Evolutionary conservation across 768 basidiomycete genomes (phyloP), one percentile per base, ranked within the genome.

Genomic region (Russula virescens): DNA sequence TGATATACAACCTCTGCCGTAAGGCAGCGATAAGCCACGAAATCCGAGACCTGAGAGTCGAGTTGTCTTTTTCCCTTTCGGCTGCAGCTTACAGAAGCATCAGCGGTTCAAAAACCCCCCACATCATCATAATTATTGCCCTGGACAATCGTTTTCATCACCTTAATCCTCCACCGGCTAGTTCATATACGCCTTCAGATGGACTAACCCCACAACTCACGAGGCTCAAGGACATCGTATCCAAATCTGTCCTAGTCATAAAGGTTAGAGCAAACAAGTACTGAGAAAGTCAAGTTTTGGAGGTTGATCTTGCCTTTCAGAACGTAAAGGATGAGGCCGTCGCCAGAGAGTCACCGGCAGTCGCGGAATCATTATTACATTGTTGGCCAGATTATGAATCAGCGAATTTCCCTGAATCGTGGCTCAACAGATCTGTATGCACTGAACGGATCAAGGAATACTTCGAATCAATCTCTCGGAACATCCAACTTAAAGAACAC

Each of bases 1-100:
- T 6, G 16, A 53, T 62, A 5, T 62, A 62, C n/a, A 5, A 58
- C 16, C 50, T 62, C 50, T 62, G 55, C 43, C 50, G 43, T 9
- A 25, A 7, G 14, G 48, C 42, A 3, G 14, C 28, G 23, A 9
- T n/a, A n/a, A n/a, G n/a, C n/a, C n/a, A 14, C 5, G 19, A 9
- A n/a, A 26, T 26, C 42, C 21, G 45, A 38, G 50, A 25, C 18
- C 35, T 10, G 43, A 58, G 31, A 34, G 52, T 42, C 19, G 8
- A 21, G 26, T 19, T 62, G 28, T 48, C 55, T 4, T 62, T 62
- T 31, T 42, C 40, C 25, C 50, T 62, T 28, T 46, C 61, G 10
- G 55, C 56, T 1, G 50, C 34, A 5, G 51, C 34, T 5, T 62
- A 58, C n/a, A 46, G 61, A 28, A 31, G 16, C 52, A 46, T 21